Percentiles rank a stretch among this genome's conserved stretches.
Evolutionary conservation across 495 filamentous ascomycete genomes (phyloP).

Genomic region (Xylaria acuta): DNA sequence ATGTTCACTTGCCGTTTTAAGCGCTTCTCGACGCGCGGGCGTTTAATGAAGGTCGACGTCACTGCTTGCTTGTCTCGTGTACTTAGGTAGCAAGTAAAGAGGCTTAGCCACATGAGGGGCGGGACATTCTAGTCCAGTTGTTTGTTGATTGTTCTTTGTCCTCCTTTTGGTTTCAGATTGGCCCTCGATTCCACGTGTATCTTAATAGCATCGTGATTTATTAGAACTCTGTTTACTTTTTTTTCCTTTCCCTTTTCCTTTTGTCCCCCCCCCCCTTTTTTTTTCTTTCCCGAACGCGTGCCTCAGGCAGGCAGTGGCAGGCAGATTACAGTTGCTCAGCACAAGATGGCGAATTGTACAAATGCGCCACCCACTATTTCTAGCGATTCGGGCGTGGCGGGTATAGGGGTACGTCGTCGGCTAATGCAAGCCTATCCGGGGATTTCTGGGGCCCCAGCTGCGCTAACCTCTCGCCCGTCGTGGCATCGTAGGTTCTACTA

Average conservation of each 20-base stretch:
- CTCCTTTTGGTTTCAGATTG: not conserved
- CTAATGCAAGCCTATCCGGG: slow-evolving; percentile 18
- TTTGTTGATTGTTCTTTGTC: not conserved
- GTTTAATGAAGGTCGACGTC: slow-evolving; percentile 15
- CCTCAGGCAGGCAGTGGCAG: too few relatives aligned
- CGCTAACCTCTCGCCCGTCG: slow-evolving; percentile 7
- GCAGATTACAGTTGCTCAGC: not conserved
- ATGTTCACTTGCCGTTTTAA: slow-evolving; percentile 7
- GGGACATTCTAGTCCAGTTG: not conserved
- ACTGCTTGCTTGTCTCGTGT: not conserved
- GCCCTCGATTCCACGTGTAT: not conserved
- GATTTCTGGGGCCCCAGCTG: not conserved
- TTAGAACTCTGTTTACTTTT: not conserved
- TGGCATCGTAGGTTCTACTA: slow-evolving; percentile 58
- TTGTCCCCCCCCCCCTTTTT: too few relatives aligned
- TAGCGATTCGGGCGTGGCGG: slow-evolving; percentile 64
- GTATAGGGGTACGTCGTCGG: slow-evolving; percentile 56
- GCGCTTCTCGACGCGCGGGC: not conserved
- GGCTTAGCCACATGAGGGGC: not conserved
- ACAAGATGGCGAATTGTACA: slow-evolving; percentile 49
- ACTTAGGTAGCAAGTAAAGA: not conserved
- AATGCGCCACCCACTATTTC: slow-evolving; percentile 47
- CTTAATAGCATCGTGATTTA: not conserved
- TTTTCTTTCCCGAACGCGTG: too few relatives aligned
- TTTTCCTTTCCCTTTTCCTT: too few relatives aligned